Evolutionary conservation across 805 yeast species (phyloP).

Genomic region (Candida methanosorbosa): DNA sequence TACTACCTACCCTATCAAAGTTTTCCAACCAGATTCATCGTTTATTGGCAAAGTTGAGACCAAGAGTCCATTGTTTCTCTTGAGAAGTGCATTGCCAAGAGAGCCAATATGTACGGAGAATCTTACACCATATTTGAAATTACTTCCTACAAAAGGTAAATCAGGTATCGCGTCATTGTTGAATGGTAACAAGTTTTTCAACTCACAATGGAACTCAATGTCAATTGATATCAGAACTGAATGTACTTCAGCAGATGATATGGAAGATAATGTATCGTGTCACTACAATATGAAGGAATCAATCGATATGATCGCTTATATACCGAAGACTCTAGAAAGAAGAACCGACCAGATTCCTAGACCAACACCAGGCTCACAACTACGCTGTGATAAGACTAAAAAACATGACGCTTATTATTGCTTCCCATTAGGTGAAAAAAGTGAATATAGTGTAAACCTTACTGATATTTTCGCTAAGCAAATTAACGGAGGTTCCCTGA

Average conservation of each 20-base stretch:
- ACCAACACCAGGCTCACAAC: slow-evolving; percentile 61
- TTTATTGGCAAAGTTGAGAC: slow-evolving; percentile 17
- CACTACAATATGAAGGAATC: slow-evolving; percentile 50
- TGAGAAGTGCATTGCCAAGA: slow-evolving; percentile 85
- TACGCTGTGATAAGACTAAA: slow-evolving; percentile 66
- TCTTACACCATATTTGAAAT: slow-evolving; percentile 83
- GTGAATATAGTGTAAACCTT: slow-evolving; percentile 40
- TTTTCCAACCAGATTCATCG: slow-evolving; percentile 22
- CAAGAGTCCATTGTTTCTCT: slow-evolving; percentile 37
- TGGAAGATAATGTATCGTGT: slow-evolving; percentile 29
- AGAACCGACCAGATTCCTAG: slow-evolving; percentile 66
- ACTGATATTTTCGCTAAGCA: slow-evolving; percentile 61
- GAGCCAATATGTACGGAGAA: slow-evolving; percentile 97
- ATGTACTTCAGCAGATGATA: slow-evolving; percentile 28
- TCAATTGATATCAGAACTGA: slow-evolving; percentile 67
- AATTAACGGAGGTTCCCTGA: slow-evolving; percentile 55
- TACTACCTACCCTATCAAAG: slow-evolving; percentile 57
- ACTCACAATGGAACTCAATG: slow-evolving; percentile 91
- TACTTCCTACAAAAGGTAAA: slow-evolving; percentile 87
- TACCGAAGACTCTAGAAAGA: slow-evolving; percentile 58
- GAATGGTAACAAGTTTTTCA: slow-evolving; percentile 87
- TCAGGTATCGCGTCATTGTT: slow-evolving; percentile 79
- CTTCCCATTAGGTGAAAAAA: slow-evolving; percentile 60
- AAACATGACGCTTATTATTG: slow-evolving; percentile 58
- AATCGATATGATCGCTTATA: slow-evolving; percentile 65